Percentiles rank a stretch among this genome's conserved stretches.
These are phyloP conservation scores for Silene uniflora DNA, from an alignment of 148 eudicot genomes.

Conservation along the genomic window DNA sequence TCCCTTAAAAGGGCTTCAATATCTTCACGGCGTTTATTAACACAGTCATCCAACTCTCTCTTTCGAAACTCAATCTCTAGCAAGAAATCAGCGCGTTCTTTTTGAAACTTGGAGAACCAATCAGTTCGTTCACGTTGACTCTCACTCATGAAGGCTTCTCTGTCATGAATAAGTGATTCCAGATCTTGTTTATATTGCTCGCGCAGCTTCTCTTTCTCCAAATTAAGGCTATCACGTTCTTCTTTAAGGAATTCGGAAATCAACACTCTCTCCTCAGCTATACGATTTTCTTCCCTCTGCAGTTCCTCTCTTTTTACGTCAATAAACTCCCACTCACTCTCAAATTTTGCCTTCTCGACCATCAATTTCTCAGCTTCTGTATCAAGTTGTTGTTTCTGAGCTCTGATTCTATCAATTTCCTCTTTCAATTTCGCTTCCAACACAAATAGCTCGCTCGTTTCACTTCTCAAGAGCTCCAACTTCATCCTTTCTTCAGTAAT, in stretches of 20 bases:
- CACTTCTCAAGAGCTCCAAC: conserved; percentile 62
- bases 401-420: conserved; percentile 78
- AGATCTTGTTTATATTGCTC: conserved; percentile 58
- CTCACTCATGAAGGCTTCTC: conserved; percentile 63
- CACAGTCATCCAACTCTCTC: conserved; percentile 68
- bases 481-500: conserved; percentile 53
- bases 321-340: conserved; percentile 81
- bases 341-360: conserved; percentile 73
- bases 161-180: conserved; percentile 71
- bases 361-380: conserved; percentile 70
- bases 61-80: conserved; percentile 72
- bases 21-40: conserved; percentile 80
- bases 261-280: conserved; percentile 57
- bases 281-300: conserved; percentile 58
- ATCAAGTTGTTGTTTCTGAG: conserved; percentile 73
- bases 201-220: conserved; percentile 67
- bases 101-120: conserved; percentile 79
- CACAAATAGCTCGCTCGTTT: conserved; percentile 61
- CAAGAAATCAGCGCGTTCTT: conserved; percentile 72
- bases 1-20: conserved; percentile 68
- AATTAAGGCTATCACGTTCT: conserved; percentile 69
- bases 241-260: conserved; percentile 62
- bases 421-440: conserved; percentile 78
- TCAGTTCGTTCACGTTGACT: conserved; percentile 70
- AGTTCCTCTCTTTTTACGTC: conserved; percentile 86